phyloP scores from a whole-genome alignment of 129 eudicot genomes.

The Saussurea involucrata region DNA sequence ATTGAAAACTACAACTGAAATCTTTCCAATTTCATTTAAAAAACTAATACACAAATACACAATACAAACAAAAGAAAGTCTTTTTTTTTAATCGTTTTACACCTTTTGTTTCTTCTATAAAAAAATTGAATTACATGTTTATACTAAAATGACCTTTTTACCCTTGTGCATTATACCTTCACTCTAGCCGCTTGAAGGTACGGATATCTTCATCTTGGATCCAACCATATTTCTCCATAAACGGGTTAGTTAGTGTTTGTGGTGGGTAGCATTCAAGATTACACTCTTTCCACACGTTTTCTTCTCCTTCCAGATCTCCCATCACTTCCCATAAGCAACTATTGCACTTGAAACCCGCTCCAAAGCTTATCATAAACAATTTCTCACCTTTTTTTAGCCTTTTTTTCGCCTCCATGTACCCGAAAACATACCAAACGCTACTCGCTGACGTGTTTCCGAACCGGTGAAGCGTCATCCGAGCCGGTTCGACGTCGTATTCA shows the following conservation, averaged over 20 bases:
- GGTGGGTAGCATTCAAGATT: constrained; percentile 40
- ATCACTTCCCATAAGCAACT: constrained; percentile 50
- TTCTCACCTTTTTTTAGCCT: constrained; percentile 43
- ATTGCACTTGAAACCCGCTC: constrained; percentile 55
- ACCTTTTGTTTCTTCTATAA: constrained; percentile 10
- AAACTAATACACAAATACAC: background rate
- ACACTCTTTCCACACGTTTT: constrained; percentile 48
- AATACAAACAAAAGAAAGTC: background rate
- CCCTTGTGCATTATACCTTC: constrained; percentile 1
- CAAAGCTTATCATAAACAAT: constrained; percentile 49
- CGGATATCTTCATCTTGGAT: constrained; percentile 38
- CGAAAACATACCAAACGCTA: constrained; percentile 55
- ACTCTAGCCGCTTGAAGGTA: constrained; percentile 44
- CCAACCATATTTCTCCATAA: constrained; percentile 52
- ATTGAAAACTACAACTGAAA: background rate
- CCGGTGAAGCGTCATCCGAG: constrained; percentile 51
- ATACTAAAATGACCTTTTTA: constrained; percentile 10
- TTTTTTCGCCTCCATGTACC: constrained; percentile 56
- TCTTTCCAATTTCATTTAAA: background rate
- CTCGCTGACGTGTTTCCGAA: constrained; percentile 56
- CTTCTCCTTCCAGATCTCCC: constrained; percentile 48
- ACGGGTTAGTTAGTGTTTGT: constrained; percentile 33
- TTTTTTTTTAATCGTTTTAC: constrained; percentile 5
- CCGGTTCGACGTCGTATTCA: constrained; percentile 50
- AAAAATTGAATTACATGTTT: constrained; percentile 3